Percentiles rank a stretch among this genome's conserved stretches.
These are phyloP conservation scores for Strobilomyces dryophilus DNA, from an alignment of 768 basidiomycete species.

Conservation along the genomic window DNA sequence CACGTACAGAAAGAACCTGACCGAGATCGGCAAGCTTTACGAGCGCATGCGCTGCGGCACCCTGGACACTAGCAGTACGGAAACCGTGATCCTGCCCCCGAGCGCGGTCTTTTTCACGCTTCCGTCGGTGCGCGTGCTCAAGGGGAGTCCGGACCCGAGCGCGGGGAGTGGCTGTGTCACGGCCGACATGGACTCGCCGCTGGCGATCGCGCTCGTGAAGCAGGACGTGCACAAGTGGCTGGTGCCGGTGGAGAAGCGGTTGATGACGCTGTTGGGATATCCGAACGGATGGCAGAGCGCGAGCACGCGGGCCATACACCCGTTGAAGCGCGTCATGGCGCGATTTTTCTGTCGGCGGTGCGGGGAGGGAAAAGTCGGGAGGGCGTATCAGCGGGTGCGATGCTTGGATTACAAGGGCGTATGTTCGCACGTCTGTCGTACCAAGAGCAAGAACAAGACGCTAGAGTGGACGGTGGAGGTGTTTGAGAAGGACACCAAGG, in stretches of 20 bases:
- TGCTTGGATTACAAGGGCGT: slow-evolving; percentile 56
- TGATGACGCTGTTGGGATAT: slow-evolving; percentile 48
- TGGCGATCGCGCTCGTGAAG: slow-evolving; percentile 37
- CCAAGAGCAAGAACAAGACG: slow-evolving; percentile 12
- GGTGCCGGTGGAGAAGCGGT: slow-evolving; percentile 36
- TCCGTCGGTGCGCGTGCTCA: slow-evolving; percentile 39
- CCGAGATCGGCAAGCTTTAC: slow-evolving; percentile 41
- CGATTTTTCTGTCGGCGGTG: slow-evolving; percentile 58
- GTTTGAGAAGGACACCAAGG: slow-evolving; percentile 62
- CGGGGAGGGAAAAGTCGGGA: slow-evolving; percentile 29
- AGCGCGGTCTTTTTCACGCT: slow-evolving; percentile 46
- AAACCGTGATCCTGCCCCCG: slow-evolving; percentile 36
- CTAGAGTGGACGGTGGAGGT: slow-evolving; percentile 43
- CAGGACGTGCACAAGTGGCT: slow-evolving; percentile 50
- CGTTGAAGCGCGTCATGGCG: slow-evolving; percentile 54
- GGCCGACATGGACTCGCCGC: slow-evolving; percentile 22
- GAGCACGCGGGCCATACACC: slow-evolving; percentile 45
- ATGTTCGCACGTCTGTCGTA: slow-evolving; percentile 54
- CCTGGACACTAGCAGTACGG: neutral
- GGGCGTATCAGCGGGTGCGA: slow-evolving; percentile 33
- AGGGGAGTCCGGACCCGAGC: slow-evolving; percentile 22
- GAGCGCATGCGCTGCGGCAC: slow-evolving; percentile 39
- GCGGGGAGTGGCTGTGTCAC: neutral
- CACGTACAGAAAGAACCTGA: slow-evolving; percentile 24
- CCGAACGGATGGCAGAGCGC: slow-evolving; percentile 46